Evolutionary conservation across 306 rosid species (phyloP).

Genomic region (Malus fusca): DNA sequence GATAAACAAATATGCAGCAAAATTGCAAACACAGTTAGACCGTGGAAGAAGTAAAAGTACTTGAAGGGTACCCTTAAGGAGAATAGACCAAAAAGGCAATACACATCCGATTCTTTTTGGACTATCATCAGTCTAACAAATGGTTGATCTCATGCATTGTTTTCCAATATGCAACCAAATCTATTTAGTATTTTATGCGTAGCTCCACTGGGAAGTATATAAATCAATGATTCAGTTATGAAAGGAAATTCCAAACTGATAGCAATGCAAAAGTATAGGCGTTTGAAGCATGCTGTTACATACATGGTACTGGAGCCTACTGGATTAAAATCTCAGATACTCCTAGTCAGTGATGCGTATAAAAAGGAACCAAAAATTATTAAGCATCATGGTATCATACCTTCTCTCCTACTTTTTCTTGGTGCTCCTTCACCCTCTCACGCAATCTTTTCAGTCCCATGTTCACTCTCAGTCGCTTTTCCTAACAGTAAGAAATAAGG

Average conservation of each 20-base stretch:
- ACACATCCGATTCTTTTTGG: not conserved
- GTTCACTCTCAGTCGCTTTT: slow-evolving; percentile 86
- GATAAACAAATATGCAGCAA: not conserved
- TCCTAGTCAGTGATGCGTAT: not conserved
- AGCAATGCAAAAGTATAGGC: not conserved
- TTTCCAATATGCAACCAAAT: not conserved
- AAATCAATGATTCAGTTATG: not conserved
- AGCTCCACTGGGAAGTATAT: not conserved
- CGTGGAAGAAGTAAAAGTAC: not conserved
- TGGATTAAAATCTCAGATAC: not conserved
- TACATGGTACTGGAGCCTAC: not conserved
- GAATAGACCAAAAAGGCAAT: not conserved
- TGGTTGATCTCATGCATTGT: not conserved
- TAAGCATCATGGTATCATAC: slow-evolving; percentile 24
- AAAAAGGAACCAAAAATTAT: not conserved
- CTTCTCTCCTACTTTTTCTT: slow-evolving; percentile 91
- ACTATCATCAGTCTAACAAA: not conserved
- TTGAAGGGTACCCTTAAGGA: not conserved
- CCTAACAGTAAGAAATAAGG: slow-evolving; percentile 30
- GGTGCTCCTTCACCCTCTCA: slow-evolving; percentile 93
- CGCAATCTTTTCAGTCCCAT: slow-evolving; percentile 83
- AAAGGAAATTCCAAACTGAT: not conserved
- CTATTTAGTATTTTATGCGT: not conserved
- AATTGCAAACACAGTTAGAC: not conserved
- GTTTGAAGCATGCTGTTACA: not conserved